Conservation (phyloP, 176 grass and related monocot genomes). For the Aegilops sharonensis region DNA sequence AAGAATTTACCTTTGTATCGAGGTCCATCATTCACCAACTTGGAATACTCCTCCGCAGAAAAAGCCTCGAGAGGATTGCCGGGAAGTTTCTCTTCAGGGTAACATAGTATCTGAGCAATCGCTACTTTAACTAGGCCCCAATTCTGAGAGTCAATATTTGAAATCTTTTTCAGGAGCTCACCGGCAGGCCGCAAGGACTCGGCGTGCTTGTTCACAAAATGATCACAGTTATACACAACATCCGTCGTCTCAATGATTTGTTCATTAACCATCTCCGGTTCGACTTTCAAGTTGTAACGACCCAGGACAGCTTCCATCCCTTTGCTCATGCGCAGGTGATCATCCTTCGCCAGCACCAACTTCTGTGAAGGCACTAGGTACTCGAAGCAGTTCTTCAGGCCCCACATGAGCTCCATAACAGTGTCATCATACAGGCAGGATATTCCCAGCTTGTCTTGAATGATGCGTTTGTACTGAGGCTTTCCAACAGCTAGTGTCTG, state of each 20-base stretch:
- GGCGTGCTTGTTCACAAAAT: neutral
- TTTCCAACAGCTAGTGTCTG: constrained; percentile 1
- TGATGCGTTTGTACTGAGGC: neutral
- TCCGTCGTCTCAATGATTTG: neutral
- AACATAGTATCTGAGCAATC: neutral
- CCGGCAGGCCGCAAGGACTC: neutral
- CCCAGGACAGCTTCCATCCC: neutral
- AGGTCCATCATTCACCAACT: neutral
- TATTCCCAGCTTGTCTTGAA: neutral
- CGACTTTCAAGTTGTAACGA: neutral
- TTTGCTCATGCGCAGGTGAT: neutral
- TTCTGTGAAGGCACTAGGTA: neutral
- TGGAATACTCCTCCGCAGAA: neutral
- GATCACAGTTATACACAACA: neutral
- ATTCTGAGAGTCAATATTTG: neutral
- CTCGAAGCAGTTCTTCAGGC: neutral
- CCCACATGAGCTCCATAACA: neutral
- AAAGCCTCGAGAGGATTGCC: neutral
- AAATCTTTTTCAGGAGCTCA: neutral
- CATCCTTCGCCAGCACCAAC: too few species aligned
- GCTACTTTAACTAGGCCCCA: neutral
- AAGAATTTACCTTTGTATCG: neutral
- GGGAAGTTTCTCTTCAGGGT: neutral
- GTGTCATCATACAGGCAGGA: neutral
- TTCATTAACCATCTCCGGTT: neutral